Evolutionary conservation across 2,329 filamentous ascomycete species (phyloP).

Genomic region (Cladosporium sp.): DNA sequence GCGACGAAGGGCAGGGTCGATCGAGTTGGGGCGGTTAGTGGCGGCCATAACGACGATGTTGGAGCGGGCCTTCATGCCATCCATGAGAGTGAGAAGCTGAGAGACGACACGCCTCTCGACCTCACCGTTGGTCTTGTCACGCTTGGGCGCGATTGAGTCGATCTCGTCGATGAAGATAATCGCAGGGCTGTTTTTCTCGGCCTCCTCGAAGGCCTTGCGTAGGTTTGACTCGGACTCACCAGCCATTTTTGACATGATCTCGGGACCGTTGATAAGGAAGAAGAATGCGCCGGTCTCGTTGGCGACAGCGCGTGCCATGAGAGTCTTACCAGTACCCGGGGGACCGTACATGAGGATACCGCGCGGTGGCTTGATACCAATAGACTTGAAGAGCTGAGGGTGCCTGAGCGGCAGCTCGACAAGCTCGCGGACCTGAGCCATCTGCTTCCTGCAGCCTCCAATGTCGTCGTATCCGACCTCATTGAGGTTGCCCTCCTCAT

Average conservation of each 20-base stretch:
- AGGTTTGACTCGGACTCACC: conserved; percentile 98
- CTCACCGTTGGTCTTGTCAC: conserved; percentile 99
- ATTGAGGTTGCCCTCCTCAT: conserved; percentile 98
- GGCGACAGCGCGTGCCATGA: conserved; percentile 97
- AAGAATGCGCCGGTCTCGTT: conserved; percentile 99
- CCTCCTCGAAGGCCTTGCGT: conserved; percentile 98
- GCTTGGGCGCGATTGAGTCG: conserved; percentile 97
- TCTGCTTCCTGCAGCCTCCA: conserved; percentile 98
- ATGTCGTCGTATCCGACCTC: conserved; percentile 99
- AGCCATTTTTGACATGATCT: conserved; percentile 99
- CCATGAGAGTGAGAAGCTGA: conserved; percentile 95
- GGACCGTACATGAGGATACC: conserved; percentile 93
- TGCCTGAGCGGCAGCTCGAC: conserved; percentile 95
- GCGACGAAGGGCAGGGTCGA: conserved; percentile 93
- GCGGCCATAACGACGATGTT: conserved; percentile 99
- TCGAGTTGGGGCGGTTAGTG: conserved; percentile 97
- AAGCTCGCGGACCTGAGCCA: conserved; percentile 98
- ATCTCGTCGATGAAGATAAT: conserved; percentile 99
- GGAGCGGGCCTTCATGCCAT: conserved; percentile 98
- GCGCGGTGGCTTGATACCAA: conserved; percentile 98
- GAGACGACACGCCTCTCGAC: conserved; percentile 98
- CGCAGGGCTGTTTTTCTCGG: conserved; percentile 97
- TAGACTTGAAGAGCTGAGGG: conserved; percentile 99
- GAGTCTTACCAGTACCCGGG: conserved; percentile 97
- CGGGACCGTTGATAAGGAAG: conserved; percentile 98